phyloP scores from a whole-genome alignment of 495 filamentous ascomycete species.

The Xylaria scruposa region DNA sequence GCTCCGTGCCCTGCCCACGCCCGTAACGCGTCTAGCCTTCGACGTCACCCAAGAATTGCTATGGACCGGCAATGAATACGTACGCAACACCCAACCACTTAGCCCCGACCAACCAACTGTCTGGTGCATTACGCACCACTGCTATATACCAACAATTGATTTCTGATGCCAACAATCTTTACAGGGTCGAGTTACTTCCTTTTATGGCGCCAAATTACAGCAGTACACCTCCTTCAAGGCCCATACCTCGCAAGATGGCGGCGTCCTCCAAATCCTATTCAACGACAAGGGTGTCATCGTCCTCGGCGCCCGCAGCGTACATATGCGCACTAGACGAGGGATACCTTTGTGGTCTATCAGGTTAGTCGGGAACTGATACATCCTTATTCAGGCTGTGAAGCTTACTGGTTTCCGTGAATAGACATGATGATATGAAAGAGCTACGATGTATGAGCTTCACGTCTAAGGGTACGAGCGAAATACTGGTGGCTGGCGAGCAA shows the following conservation, averaged over 20 bases:
- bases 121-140: background rate
- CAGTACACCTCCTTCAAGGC: constrained; percentile 73
- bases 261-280: constrained; percentile 80
- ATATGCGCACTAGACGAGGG: constrained; percentile 83
- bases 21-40: constrained; percentile 78
- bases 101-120: background rate
- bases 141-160: background rate
- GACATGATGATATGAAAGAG: constrained; percentile 77
- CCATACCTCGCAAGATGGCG: constrained; percentile 69
- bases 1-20: constrained; percentile 65
- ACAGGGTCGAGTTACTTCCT: constrained; percentile 84
- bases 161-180: constrained; percentile 1
- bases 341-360: constrained; percentile 84
- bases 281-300: constrained; percentile 85
- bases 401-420: constrained; percentile 37
- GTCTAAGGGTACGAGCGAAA: constrained; percentile 76
- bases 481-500: constrained; percentile 87
- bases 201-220: constrained; percentile 80
- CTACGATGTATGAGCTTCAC: constrained; percentile 94
- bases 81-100: constrained; percentile 48
- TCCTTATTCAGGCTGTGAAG: constrained; percentile 13
- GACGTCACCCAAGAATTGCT: constrained; percentile 86
- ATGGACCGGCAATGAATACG: constrained; percentile 90
- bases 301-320: constrained; percentile 77
- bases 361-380: constrained; percentile 44